phyloP scores from a whole-genome alignment of 1,284 basidiomycete genomes.

The Gomphus bonarii region DNA sequence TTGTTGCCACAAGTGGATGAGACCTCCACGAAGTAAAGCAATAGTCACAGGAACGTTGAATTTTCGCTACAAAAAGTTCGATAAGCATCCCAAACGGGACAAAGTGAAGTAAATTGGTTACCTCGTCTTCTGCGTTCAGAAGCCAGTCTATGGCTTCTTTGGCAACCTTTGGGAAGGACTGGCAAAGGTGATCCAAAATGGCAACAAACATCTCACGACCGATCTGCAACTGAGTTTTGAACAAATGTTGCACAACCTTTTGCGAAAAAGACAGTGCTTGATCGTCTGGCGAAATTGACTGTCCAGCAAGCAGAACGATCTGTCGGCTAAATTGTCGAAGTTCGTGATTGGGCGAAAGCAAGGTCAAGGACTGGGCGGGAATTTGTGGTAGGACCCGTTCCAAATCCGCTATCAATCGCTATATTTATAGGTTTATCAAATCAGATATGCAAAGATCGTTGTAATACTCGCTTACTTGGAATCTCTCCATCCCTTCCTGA shows the following conservation, averaged over 20 bases:
- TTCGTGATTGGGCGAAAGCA: constrained; percentile 75
- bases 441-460: neutral
- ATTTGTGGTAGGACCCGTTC: constrained; percentile 70
- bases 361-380: constrained; percentile 53
- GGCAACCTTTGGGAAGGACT: constrained; percentile 83
- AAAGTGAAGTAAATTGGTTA: constrained; percentile 22
- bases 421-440: constrained; percentile 1
- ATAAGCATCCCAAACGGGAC: constrained; percentile 3
- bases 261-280: constrained; percentile 91
- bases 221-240: constrained; percentile 75
- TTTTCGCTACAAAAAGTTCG: constrained; percentile 56
- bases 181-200: constrained; percentile 84
- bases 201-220: constrained; percentile 88
- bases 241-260: constrained; percentile 83
- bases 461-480: constrained; percentile 39
- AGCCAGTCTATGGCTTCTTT: constrained; percentile 98
- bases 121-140: constrained; percentile 93
- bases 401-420: constrained; percentile 67
- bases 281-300: constrained; percentile 71
- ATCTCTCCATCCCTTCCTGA: constrained; percentile 69
- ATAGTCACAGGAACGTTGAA: constrained; percentile 93
- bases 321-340: constrained; percentile 77
- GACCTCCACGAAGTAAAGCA: constrained; percentile 74
- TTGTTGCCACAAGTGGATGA: constrained; percentile 72
- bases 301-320: constrained; percentile 69